A percentile compares a stretch with the other conserved stretches of the same genome.
phyloP scores from a whole-genome alignment of 202 grass and related monocot species.

The Elaeis oleifera region DNA sequence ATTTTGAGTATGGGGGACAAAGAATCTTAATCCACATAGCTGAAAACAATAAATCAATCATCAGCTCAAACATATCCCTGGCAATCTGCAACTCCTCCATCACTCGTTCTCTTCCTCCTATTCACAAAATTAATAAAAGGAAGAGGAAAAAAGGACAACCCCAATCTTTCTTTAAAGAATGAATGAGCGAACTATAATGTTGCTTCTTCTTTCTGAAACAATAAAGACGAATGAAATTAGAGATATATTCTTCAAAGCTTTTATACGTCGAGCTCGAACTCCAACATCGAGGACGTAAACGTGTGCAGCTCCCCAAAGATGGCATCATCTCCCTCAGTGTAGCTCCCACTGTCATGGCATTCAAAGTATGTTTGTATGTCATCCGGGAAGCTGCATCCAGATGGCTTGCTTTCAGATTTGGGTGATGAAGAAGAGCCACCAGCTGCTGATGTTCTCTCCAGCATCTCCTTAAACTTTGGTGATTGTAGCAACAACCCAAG shows the following conservation, averaged over 20 bases:
- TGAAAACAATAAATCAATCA: too few species aligned
- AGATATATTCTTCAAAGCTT: neutral
- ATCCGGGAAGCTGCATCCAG: slow-evolving; percentile 66
- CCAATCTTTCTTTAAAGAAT: too few species aligned
- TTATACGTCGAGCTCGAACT: slow-evolving; percentile 65
- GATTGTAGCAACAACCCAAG: slow-evolving; percentile 48
- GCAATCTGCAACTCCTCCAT: too few species aligned
- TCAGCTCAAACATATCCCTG: too few species aligned
- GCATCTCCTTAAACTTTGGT: slow-evolving; percentile 72
- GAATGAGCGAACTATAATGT: too few species aligned
- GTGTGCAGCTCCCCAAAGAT: slow-evolving; percentile 67
- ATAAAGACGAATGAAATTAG: too few species aligned
- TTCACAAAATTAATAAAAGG: too few species aligned
- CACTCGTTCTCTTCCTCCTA: too few species aligned
- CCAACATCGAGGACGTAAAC: slow-evolving; percentile 50
- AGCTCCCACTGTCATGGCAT: slow-evolving; percentile 33
- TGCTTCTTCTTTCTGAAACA: too few species aligned
- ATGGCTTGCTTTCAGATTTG: neutral
- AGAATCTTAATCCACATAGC: too few species aligned
- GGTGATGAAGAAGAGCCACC: slow-evolving; percentile 27
- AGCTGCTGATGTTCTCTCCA: slow-evolving; percentile 29
- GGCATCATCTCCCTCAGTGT: slow-evolving; percentile 40
- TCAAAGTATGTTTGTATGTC: slow-evolving; percentile 88
- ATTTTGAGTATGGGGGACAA: too few species aligned
- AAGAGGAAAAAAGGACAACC: too few species aligned